phyloP scores from a whole-genome alignment of 2,329 filamentous ascomycete species.

The Talaromyces amestolkiae region DNA sequence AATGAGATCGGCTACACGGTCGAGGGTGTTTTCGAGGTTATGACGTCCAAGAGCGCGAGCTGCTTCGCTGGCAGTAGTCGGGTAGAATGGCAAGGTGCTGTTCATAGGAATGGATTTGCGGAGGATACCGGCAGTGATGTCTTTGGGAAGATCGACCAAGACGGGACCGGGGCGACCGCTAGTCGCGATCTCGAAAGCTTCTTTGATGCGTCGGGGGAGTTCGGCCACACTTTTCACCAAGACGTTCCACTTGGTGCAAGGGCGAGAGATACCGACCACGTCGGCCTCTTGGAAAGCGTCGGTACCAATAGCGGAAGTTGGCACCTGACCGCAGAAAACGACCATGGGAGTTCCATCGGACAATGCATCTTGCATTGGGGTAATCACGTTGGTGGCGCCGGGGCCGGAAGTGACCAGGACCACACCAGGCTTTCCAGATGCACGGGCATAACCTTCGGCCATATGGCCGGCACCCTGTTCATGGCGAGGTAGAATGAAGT shows the following conservation, averaged over 20 bases:
- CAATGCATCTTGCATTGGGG: conserved; percentile 92
- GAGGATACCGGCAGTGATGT: conserved; percentile 84
- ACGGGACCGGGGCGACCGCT: conserved; percentile 91
- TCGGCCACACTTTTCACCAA: conserved; percentile 97
- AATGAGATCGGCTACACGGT: conserved; percentile 75
- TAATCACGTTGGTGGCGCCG: conserved; percentile 93
- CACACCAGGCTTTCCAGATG: conserved; percentile 89
- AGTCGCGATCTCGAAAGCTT: conserved; percentile 96
- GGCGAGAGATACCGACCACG: conserved; percentile 85
- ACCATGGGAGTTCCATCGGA: conserved; percentile 95
- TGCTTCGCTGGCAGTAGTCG: conserved; percentile 80
- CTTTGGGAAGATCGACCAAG: conserved; percentile 92
- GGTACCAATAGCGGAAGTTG: conserved; percentile 83
- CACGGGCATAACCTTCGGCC: conserved; percentile 94
- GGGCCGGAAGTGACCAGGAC: conserved; percentile 96
- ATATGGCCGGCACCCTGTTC: conserved; percentile 98
- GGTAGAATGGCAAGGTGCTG: conserved; percentile 70
- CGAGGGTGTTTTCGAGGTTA: conserved; percentile 71
- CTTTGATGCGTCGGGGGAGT: conserved; percentile 88
- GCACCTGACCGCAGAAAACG: conserved; percentile 92
- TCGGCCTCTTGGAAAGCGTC: conserved; percentile 98
- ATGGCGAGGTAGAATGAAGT: conserved; percentile 92
- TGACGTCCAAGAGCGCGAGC: conserved; percentile 69
- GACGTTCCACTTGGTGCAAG: conserved; percentile 98
- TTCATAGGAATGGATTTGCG: conserved; percentile 79